Conservation (phyloP, 805 yeast genomes). For the Saccharomycopsis capsularis region DNA sequence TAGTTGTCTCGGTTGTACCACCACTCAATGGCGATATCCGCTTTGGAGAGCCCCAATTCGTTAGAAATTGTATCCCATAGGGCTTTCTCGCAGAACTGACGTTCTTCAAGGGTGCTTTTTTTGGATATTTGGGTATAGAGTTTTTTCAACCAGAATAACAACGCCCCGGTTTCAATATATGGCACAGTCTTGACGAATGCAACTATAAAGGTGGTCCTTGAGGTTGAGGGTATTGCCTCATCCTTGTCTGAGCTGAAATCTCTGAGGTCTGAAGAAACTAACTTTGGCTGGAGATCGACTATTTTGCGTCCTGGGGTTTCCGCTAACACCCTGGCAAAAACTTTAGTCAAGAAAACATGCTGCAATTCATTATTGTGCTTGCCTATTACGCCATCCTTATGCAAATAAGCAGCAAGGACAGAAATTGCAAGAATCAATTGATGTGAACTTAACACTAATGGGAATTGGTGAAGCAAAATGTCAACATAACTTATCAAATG, state of each 20-base stretch:
- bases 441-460: constrained; percentile 15
- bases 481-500: constrained; percentile 9
- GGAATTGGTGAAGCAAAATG: constrained; percentile 16
- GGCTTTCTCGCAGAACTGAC: constrained; percentile 8
- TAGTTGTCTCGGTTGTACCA: constrained; percentile 16
- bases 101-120: constrained; percentile 3
- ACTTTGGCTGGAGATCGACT: background rate
- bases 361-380: constrained; percentile 7
- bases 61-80: constrained; percentile 17
- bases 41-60: constrained; percentile 13
- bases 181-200: constrained; percentile 17
- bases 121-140: constrained; percentile 1
- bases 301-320: constrained; percentile 10
- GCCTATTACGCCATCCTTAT: constrained; percentile 13
- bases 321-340: constrained; percentile 1
- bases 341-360: background rate
- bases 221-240: constrained; percentile 10
- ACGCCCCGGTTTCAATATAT: constrained; percentile 5
- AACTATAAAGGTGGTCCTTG: constrained; percentile 7
- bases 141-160: constrained; percentile 12
- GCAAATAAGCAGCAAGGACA: constrained; percentile 5
- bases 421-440: constrained; percentile 15
- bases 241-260: background rate
- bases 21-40: constrained; percentile 20
- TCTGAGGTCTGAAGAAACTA: background rate